These are phyloP conservation scores for Udeniomyces megalosporus DNA, from an alignment of 768 basidiomycete species.

Conservation along the genomic window DNA sequence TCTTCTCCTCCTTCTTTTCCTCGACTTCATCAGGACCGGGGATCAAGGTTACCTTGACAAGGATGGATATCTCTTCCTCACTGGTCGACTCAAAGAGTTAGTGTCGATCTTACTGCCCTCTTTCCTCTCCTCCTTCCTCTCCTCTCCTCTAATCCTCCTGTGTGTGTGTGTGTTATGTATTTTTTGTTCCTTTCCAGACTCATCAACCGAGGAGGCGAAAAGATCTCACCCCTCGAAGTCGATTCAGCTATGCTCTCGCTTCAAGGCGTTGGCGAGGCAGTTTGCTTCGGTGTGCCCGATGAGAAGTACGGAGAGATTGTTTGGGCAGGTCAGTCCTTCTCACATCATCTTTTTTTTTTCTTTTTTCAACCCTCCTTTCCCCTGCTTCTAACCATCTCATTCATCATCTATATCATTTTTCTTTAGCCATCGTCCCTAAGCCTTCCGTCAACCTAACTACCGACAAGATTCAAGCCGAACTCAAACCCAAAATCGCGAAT, in stretches of 20 bases:
- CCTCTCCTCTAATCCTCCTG: background rate
- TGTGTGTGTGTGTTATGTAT: background rate
- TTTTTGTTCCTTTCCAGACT: constrained; percentile 5
- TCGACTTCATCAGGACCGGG: constrained; percentile 18
- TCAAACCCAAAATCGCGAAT: constrained; percentile 4
- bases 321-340: constrained; percentile 12
- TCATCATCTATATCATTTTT: background rate
- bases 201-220: constrained; percentile 40
- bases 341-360: background rate
- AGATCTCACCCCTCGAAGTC: constrained; percentile 46
- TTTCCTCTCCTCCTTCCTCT: background rate
- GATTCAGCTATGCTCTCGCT: constrained; percentile 39
- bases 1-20: background rate
- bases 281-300: constrained; percentile 28
- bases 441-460: background rate
- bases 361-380: background rate
- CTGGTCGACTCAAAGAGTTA: constrained; percentile 46
- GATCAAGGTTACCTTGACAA: constrained; percentile 23
- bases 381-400: background rate
- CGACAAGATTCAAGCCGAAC: background rate
- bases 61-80: constrained; percentile 39
- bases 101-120: no score
- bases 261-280: constrained; percentile 37
- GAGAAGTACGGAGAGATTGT: constrained; percentile 21
- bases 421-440: background rate